Percentiles rank a stretch among this genome's conserved stretches.
Evolutionary conservation across 2,329 filamentous ascomycete species (phyloP).

Genomic region (Colletotrichum sublineola): DNA sequence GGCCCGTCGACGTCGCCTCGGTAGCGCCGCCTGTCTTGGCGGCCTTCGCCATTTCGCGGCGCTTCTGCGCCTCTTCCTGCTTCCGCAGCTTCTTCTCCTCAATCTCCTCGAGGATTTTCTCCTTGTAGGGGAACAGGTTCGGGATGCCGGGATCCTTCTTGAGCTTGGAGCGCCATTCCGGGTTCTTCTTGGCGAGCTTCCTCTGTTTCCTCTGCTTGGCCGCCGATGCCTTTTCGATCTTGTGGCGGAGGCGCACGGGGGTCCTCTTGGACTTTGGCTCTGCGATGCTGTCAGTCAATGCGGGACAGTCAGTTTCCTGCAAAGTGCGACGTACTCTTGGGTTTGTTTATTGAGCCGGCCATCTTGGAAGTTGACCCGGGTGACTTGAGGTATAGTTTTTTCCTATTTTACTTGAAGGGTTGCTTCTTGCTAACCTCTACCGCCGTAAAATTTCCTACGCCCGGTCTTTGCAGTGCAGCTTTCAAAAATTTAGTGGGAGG

Average conservation of each 20-base stretch:
- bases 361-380: constrained; percentile 50
- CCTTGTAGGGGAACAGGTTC: constrained; percentile 98
- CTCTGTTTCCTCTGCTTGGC: constrained; percentile 92
- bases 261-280: constrained; percentile 96
- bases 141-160: constrained; percentile 99
- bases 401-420: constrained; percentile 7
- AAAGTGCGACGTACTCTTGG: constrained; percentile 60
- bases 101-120: constrained; percentile 93
- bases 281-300: constrained; percentile 53
- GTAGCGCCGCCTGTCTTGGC: constrained; percentile 64
- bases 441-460: constrained; percentile 38
- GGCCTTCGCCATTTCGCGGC: constrained; percentile 79
- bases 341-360: constrained; percentile 68
- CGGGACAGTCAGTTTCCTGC: background rate
- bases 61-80: constrained; percentile 80
- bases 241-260: constrained; percentile 90
- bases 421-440: constrained; percentile 20
- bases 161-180: constrained; percentile 92
- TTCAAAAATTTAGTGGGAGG: constrained; percentile 45
- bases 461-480: constrained; percentile 24
- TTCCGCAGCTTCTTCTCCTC: constrained; percentile 88
- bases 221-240: constrained; percentile 92
- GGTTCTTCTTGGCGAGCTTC: constrained; percentile 95
- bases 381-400: background rate
- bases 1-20: constrained; percentile 54